Evolutionary conservation across 495 filamentous ascomycete genomes (phyloP).

Genomic region (Aspergillus coremiiformis): DNA sequence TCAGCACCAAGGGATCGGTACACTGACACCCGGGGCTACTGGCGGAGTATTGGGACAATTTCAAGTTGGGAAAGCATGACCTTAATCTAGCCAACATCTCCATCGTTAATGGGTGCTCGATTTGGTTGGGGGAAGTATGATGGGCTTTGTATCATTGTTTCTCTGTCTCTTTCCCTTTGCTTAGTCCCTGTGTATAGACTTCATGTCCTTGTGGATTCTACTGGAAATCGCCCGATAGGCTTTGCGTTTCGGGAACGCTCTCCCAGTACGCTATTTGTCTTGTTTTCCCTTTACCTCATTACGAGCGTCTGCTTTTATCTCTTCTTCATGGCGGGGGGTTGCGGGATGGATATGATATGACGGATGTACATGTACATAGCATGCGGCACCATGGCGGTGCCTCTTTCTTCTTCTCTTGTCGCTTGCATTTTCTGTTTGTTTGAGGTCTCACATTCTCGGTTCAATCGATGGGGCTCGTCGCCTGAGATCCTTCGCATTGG

Average conservation of each 20-base stretch:
- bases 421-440: conserved; percentile 7
- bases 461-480: conserved; percentile 10
- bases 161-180: conserved; percentile 1
- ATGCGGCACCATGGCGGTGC: conserved; percentile 8
- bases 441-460: conserved; percentile 7
- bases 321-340: conserved; percentile 1
- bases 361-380: conserved; percentile 27
- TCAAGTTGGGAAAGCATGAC: conserved; percentile 36
- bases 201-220: neutral
- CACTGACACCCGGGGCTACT: conserved; percentile 62
- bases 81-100: neutral
- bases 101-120: conserved; percentile 11
- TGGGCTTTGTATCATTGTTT: conserved; percentile 9
- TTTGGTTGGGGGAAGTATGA: conserved; percentile 22
- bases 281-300: neutral
- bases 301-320: conserved; percentile 1
- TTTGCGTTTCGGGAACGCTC: neutral
- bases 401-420: conserved; percentile 11
- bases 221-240: neutral
- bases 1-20: conserved; percentile 41
- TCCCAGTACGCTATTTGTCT: neutral
- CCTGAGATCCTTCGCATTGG: conserved; percentile 12
- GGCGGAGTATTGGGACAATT: conserved; percentile 50
- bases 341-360: conserved; percentile 18
- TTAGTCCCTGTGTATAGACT: conserved; percentile 11